A percentile compares a stretch with the other conserved stretches of the same genome.
These are phyloP conservation scores for Haberlea rhodopensis DNA, from an alignment of 257 asterid species.

Conservation along the genomic window DNA sequence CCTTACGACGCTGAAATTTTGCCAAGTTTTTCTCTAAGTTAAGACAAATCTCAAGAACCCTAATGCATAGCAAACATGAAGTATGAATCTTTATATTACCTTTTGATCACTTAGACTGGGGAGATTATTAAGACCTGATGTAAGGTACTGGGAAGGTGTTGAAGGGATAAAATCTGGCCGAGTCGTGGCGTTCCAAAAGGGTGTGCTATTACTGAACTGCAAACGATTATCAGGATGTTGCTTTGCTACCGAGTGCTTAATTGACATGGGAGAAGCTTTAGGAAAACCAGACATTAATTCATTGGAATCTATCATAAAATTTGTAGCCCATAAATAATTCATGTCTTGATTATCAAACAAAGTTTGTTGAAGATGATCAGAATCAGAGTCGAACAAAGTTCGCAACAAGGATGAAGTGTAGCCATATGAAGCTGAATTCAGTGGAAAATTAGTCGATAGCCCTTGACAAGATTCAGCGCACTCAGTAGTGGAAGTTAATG, in stretches of 20 bases:
- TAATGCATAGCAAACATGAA: not conserved
- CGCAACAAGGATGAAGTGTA: conserved; percentile 45
- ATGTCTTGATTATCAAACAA: conserved; percentile 16
- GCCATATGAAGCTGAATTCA: conserved; percentile 31
- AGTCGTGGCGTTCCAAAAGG: conserved; percentile 31
- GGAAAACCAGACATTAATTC: conserved; percentile 28
- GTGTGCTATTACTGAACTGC: conserved; percentile 29
- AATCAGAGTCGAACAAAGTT: conserved; percentile 40
- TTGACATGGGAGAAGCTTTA: conserved; percentile 21
- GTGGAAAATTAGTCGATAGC: conserved; percentile 23
- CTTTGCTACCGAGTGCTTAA: conserved; percentile 18
- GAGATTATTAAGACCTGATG: conserved; percentile 24
- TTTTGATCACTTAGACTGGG: conserved; percentile 20
- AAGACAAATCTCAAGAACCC: conserved; percentile 15
- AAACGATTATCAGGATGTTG: conserved; percentile 27
- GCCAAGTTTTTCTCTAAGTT: not conserved
- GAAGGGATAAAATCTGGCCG: conserved; percentile 34
- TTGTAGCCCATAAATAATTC: conserved; percentile 30
- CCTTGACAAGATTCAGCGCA: conserved; percentile 16
- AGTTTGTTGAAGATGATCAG: conserved; percentile 30
- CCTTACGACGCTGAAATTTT: conserved; percentile 34
- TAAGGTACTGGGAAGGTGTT: conserved; percentile 34
- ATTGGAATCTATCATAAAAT: conserved; percentile 28
- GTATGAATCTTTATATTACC: conserved; percentile 23
- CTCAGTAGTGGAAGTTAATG: conserved; percentile 19